These are phyloP conservation scores for Ustilago loliicola DNA, from an alignment of 1,284 basidiomycete species.

Conservation along the genomic window DNA sequence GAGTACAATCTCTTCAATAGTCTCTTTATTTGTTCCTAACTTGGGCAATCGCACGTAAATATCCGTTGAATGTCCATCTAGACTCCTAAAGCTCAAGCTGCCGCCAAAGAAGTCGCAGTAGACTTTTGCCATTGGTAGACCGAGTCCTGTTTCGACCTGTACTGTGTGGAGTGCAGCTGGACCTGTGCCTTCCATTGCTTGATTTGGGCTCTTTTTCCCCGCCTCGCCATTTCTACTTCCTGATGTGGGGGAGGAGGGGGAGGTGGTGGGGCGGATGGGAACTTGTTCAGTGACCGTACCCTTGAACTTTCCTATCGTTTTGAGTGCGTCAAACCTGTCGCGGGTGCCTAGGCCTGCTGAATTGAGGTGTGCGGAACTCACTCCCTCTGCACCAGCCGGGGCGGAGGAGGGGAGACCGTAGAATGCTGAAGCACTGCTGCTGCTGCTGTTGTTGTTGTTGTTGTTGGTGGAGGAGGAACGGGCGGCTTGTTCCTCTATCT, in stretches of 20 bases:
- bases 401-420: conserved; percentile 17
- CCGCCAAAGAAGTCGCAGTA: conserved; percentile 75
- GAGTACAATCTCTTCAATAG: conserved; percentile 57
- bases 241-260: too few species aligned
- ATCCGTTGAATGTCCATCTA: conserved; percentile 75
- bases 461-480: neutral
- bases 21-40: conserved; percentile 85
- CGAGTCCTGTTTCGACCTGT: conserved; percentile 61
- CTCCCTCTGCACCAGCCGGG: neutral
- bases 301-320: conserved; percentile 57
- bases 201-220: conserved; percentile 1
- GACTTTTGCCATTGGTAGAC: conserved; percentile 63
- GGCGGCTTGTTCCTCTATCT: conserved; percentile 44
- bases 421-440: neutral
- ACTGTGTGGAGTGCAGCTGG: conserved; percentile 48
- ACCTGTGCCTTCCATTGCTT: conserved; percentile 49
- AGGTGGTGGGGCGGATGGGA: neutral
- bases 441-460: neutral
- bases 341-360: conserved; percentile 39
- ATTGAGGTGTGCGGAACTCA: conserved; percentile 13
- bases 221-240: neutral
- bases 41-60: conserved; percentile 78
- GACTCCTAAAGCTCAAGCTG: conserved; percentile 81
- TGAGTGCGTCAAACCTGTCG: conserved; percentile 53
- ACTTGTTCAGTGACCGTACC: conserved; percentile 64